Evolutionary conservation across 192 early-diverging fungal species (phyloP), one percentile per base, ranked within the genome.

Genomic region (Coemansia sp.): DNA sequence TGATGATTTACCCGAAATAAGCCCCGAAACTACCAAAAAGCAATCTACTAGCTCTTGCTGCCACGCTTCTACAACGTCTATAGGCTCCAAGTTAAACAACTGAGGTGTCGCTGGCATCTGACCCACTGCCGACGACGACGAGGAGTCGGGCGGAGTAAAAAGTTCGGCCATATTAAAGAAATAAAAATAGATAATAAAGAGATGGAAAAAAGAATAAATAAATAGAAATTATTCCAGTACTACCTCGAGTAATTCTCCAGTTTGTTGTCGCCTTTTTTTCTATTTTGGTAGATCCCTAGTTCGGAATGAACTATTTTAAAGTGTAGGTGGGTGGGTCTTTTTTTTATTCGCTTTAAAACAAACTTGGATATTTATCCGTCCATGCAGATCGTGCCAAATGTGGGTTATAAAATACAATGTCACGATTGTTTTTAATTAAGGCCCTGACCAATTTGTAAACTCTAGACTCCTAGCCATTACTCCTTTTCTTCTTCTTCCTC

Each of bases 31-130:
- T 6, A 58, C 37, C 0, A 69, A 59, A 64, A 67, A 68, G 49
- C 74, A 69, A 10, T 66, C 52, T 0, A 62, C 64, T 61, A 87
- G 76, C 59, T 87, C 88, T 71, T 84, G 74, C 65, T 86, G 78
- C 70, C 76, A 76, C 0, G 61, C 44, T 15, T 86, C 85, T 3
- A 72, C 68, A 3, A 77, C 77, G 53, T 88, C 87, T 24, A 85
- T 79, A 5, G 71, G 70, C 0, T 76, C 77, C 20, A 71, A 32
- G 41, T 76, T 66, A 50, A 86, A 86, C 55, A 88, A 76, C 52
- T 71, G 76, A 9, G 83, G 80, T 18, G 39, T 41, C 39, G 62
- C 56, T 40, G 62, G 53, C 20, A 20, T 47, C 18, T n/a, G 45
- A 4, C 8, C 18, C 2, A 18, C 8, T 3, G 15, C 2, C 1